Evolutionary conservation across 441 rosid species (phyloP).

Genomic region (Flueggea neowawraea): DNA sequence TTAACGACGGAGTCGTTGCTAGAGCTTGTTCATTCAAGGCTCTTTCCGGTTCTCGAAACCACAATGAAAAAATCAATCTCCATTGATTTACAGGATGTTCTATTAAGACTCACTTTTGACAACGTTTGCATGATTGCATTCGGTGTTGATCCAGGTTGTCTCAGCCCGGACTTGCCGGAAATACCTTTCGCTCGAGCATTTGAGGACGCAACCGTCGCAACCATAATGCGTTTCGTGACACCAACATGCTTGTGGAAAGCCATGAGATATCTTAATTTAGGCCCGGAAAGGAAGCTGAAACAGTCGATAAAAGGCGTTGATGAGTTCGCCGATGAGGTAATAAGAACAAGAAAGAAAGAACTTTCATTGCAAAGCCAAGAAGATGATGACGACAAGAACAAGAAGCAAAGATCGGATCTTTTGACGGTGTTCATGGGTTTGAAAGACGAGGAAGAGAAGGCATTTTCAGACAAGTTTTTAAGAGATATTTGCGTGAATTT

Average conservation of each 20-base stretch:
- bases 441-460: constrained; percentile 50
- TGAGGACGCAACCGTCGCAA: constrained; percentile 88
- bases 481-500: constrained; percentile 89
- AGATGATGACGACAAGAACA: constrained; percentile 9
- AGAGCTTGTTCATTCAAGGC: constrained; percentile 77
- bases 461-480: constrained; percentile 74
- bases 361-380: constrained; percentile 18
- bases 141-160: constrained; percentile 92
- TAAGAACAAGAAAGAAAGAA: constrained; percentile 72
- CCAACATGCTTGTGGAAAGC: constrained; percentile 82
- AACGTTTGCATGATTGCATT: constrained; percentile 96
- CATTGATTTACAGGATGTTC: constrained; percentile 71
- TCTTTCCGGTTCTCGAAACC: constrained; percentile 65
- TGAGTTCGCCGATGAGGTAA: constrained; percentile 71
- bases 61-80: constrained; percentile 29
- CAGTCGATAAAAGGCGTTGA: constrained; percentile 63
- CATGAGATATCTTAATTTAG: constrained; percentile 61
- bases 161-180: constrained; percentile 51
- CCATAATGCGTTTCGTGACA: constrained; percentile 62
- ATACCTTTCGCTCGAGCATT: constrained; percentile 87
- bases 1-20: constrained; percentile 59
- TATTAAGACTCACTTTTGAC: constrained; percentile 79
- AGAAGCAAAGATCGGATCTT: constrained; percentile 55
- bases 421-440: constrained; percentile 67
- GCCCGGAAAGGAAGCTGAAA: constrained; percentile 69